Conservation (phyloP, 192 early-diverging fungal genomes). For the Piromyces finnis region DNA sequence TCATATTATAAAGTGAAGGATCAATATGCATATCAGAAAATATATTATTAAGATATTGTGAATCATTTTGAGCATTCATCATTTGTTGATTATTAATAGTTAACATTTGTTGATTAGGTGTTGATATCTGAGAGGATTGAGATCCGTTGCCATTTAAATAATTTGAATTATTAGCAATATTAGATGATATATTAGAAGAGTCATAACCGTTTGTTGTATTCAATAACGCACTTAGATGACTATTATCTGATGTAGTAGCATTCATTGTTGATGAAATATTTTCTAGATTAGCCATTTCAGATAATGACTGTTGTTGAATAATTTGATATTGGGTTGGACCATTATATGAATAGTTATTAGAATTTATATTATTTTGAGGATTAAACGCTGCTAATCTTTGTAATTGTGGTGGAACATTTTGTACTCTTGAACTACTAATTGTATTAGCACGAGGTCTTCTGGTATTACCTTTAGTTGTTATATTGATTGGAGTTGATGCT, state of each 20-base stretch:
- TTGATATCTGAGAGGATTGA: neutral
- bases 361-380: neutral
- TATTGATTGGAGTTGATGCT: neutral
- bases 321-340: neutral
- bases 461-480: neutral
- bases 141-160: neutral
- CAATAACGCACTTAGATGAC: neutral
- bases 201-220: neutral
- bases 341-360: neutral
- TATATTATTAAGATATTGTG: neutral
- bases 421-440: constrained; percentile 18
- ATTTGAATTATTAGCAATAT: neutral
- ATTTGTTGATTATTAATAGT: neutral
- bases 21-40: neutral
- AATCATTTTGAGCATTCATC: neutral
- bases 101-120: neutral
- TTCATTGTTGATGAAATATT: neutral
- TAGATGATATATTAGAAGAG: neutral
- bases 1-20: neutral
- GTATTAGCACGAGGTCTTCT: constrained; percentile 25
- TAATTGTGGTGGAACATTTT: constrained; percentile 24
- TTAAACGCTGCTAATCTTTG: constrained; percentile 17
- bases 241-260: neutral
- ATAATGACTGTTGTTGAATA: neutral
- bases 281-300: neutral